Evolutionary conservation across 2,329 filamentous ascomycete species (phyloP).

Genomic region (Epichloe brachyelytri): DNA sequence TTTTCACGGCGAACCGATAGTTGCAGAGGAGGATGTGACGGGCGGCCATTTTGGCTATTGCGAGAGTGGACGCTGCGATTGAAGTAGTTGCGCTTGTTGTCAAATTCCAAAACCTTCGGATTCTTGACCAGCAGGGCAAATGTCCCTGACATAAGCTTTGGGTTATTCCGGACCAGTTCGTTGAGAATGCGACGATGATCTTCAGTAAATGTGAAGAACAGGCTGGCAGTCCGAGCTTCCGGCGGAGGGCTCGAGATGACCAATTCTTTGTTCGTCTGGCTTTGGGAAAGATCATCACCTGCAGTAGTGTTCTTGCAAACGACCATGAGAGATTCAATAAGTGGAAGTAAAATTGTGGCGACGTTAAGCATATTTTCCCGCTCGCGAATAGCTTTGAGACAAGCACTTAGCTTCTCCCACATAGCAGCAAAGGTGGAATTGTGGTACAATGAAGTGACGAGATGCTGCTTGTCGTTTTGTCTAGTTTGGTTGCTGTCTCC

Average conservation of each 20-base stretch:
- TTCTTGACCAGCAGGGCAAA: slow-evolving; percentile 96
- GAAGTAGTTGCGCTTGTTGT: slow-evolving; percentile 99
- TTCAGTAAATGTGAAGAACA: slow-evolving; percentile 97
- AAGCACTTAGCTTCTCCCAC: slow-evolving; percentile 86
- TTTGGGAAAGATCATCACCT: slow-evolving; percentile 47
- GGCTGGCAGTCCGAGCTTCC: slow-evolving; percentile 68
- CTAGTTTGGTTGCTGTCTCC: slow-evolving; percentile 38
- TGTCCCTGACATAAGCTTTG: slow-evolving; percentile 96
- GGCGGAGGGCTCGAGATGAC: slow-evolving; percentile 60
- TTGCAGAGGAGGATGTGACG: slow-evolving; percentile 61
- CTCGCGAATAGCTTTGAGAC: slow-evolving; percentile 74
- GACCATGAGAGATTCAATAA: slow-evolving; percentile 97
- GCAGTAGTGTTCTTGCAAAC: slow-evolving; percentile 95
- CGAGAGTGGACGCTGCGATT: slow-evolving; percentile 73
- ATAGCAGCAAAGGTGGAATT: slow-evolving; percentile 80
- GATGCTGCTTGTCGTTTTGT: slow-evolving; percentile 60
- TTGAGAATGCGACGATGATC: slow-evolving; percentile 96
- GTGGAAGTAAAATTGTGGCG: slow-evolving; percentile 82
- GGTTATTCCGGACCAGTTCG: slow-evolving; percentile 91
- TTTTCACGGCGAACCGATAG: slow-evolving; percentile 84
- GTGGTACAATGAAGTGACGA: slow-evolving; percentile 79
- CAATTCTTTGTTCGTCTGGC: slow-evolving; percentile 49
- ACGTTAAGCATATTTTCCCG: slow-evolving; percentile 95
- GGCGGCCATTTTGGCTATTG: slow-evolving; percentile 54
- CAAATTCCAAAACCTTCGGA: slow-evolving; percentile 95